A percentile compares a stretch with the other conserved stretches of the same genome.
phyloP scores from a whole-genome alignment of 257 asterid species.

The Solanum stenotomum region DNA sequence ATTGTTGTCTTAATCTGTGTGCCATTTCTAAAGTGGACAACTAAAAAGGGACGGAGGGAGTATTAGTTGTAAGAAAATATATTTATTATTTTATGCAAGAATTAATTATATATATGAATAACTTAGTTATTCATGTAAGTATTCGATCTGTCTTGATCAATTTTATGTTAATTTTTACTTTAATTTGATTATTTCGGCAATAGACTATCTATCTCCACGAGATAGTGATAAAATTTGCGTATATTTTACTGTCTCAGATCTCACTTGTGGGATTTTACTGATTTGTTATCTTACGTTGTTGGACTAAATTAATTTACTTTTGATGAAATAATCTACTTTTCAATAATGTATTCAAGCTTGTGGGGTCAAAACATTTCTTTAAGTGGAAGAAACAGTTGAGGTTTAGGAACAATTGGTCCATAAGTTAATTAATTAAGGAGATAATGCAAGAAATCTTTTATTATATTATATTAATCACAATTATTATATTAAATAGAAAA shows the following conservation, averaged over 20 bases:
- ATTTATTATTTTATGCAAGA: too few species aligned
- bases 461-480: neutral
- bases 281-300: neutral
- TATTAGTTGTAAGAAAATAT: rapidly evolving
- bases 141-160: neutral
- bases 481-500: neutral
- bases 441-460: neutral
- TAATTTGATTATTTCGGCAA: too few species aligned
- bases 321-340: neutral
- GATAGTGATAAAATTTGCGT: too few species aligned
- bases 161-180: too few species aligned
- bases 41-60: too few species aligned
- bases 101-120: too few species aligned
- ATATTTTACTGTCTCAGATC: too few species aligned
- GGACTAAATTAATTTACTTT: neutral
- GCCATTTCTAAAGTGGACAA: too few species aligned
- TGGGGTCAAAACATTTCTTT: neutral
- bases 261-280: too few species aligned
- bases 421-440: neutral
- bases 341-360: neutral
- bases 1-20: too few species aligned
- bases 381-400: neutral
- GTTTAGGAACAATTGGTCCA: neutral
- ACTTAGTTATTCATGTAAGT: neutral
- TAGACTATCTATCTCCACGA: too few species aligned